These are phyloP conservation scores for Xenosphaeropsis pyriputrescens DNA, from an alignment of 2,329 filamentous ascomycete genomes.

Conservation along the genomic window DNA sequence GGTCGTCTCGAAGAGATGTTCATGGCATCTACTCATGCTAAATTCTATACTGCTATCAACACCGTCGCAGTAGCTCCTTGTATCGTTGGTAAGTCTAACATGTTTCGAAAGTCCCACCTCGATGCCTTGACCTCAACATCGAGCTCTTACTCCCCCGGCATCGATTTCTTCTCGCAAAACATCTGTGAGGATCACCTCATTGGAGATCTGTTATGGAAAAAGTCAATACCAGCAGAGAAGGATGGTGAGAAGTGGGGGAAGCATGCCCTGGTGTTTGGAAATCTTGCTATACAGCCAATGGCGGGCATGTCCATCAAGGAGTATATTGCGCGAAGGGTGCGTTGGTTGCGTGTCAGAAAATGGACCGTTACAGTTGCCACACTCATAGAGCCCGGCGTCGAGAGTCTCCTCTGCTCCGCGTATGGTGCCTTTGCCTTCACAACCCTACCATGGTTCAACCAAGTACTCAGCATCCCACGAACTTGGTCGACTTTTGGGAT, in stretches of 20 bases:
- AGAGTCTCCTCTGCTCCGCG: slow-evolving; percentile 69
- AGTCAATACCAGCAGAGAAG: slow-evolving; percentile 33
- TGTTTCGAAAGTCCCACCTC: slow-evolving; percentile 90
- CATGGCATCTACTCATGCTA: slow-evolving; percentile 84
- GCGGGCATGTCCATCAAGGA: slow-evolving; percentile 61
- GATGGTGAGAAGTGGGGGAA: slow-evolving; percentile 42
- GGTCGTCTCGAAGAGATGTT: slow-evolving; percentile 89
- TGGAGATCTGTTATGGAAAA: slow-evolving; percentile 77
- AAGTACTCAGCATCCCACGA: slow-evolving; percentile 34
- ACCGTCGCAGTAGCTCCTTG: slow-evolving; percentile 82
- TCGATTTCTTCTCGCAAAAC: slow-evolving; percentile 88
- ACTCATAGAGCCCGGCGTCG: slow-evolving; percentile 82
- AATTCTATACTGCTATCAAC: slow-evolving; percentile 97
- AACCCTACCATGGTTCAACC: slow-evolving; percentile 49
- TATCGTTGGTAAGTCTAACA: slow-evolving; percentile 92
- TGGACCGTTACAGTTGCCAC: slow-evolving; percentile 86
- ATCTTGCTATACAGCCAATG: slow-evolving; percentile 83
- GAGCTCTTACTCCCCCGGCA: slow-evolving; percentile 40
- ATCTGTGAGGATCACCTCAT: slow-evolving; percentile 98
- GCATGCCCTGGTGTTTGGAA: slow-evolving; percentile 72
- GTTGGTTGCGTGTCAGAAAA: slow-evolving; percentile 89
- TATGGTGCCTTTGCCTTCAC: slow-evolving; percentile 72
- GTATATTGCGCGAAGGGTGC: slow-evolving; percentile 67
- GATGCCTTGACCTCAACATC: slow-evolving; percentile 46
- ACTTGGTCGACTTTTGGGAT: slow-evolving; percentile 53